phyloP scores from a whole-genome alignment of 176 grass and related monocot species.

The Cenchrus purpureus region DNA sequence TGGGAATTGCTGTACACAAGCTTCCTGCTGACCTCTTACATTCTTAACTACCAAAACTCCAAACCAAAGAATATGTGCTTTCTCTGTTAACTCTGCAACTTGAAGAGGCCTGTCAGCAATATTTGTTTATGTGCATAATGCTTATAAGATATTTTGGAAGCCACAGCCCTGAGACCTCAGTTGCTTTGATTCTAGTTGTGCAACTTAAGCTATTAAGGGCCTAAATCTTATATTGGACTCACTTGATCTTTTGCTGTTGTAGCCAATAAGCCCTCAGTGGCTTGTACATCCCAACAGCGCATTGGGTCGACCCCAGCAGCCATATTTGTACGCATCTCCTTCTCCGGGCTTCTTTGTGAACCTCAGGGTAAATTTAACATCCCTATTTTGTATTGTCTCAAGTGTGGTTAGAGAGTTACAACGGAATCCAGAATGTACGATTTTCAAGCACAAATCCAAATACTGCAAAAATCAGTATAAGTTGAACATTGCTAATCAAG shows the following conservation, averaged over 20 bases:
- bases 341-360: constrained; percentile 55
- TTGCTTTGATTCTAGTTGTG: not conserved
- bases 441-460: not conserved
- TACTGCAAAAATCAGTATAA: not conserved
- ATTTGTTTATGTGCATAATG: not conserved
- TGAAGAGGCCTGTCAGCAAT: not conserved
- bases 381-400: not conserved
- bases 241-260: constrained; percentile 21
- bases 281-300: constrained; percentile 37
- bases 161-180: not conserved
- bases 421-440: not conserved
- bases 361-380: constrained; percentile 46
- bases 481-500: not conserved
- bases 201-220: not conserved
- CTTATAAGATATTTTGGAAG: not conserved
- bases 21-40: not conserved
- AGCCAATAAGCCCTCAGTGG: constrained; percentile 53
- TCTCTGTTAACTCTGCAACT: not conserved
- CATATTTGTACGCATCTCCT: constrained; percentile 44
- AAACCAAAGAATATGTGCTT: not conserved
- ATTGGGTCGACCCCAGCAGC: constrained; percentile 38
- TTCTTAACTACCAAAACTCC: not conserved
- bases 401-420: not conserved
- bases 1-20: not conserved
- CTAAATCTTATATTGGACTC: not conserved